Evolutionary conservation across 1,284 basidiomycete species (phyloP).

Genomic region (Abortiporus biennis): DNA sequence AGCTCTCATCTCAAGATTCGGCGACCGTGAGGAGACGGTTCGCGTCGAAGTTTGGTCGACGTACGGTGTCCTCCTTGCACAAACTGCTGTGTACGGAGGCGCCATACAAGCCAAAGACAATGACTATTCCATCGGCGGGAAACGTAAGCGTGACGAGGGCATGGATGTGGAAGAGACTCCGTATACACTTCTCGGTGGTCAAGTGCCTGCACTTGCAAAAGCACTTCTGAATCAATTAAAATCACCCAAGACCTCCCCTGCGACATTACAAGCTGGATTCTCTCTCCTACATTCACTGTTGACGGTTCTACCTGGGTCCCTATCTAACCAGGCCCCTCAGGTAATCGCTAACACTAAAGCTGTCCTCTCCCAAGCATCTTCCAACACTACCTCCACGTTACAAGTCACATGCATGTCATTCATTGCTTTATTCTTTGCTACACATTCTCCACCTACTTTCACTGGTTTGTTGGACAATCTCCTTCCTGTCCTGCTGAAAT

Average conservation of each 20-base stretch:
- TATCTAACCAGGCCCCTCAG: conserved; percentile 64
- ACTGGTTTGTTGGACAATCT: conserved; percentile 55
- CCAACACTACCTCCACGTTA: conserved; percentile 65
- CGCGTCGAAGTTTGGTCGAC: conserved; percentile 91
- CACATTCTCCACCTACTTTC: conserved; percentile 70
- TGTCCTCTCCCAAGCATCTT: conserved; percentile 56
- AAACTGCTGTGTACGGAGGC: conserved; percentile 75
- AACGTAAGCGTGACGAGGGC: conserved; percentile 75
- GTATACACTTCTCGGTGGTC: conserved; percentile 58
- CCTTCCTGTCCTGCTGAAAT: conserved; percentile 68
- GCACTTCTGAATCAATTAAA: conserved; percentile 81
- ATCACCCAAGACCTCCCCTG: conserved; percentile 71
- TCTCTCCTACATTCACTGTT: conserved; percentile 73
- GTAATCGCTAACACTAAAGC: conserved; percentile 59
- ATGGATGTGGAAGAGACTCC: conserved; percentile 82
- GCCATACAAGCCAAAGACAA: conserved; percentile 47
- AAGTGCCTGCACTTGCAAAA: conserved; percentile 77
- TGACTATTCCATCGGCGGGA: conserved; percentile 47
- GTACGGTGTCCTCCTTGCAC: conserved; percentile 75
- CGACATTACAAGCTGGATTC: conserved; percentile 83
- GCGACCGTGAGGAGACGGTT: conserved; percentile 94
- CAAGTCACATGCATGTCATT: conserved; percentile 83
- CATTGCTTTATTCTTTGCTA: conserved; percentile 78
- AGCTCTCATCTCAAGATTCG: conserved; percentile 84
- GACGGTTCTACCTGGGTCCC: conserved; percentile 76